Evolutionary conservation across 257 asterid species (phyloP).

Genomic region (Fraxinus quadrangulata): DNA sequence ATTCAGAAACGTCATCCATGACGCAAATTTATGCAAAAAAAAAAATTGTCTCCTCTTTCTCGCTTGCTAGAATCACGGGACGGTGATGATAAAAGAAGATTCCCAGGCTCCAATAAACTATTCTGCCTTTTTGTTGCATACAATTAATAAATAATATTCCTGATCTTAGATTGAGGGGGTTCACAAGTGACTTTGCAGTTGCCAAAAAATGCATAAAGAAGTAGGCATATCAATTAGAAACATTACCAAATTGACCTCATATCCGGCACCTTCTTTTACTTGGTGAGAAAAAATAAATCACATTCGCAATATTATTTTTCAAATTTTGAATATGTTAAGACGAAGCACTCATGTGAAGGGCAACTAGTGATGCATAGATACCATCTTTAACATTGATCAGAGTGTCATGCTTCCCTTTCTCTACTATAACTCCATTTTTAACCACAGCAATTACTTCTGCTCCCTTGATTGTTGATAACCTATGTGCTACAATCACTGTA

Average conservation of each 20-base stretch:
- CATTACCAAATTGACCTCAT: neutral
- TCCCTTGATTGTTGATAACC: conserved; percentile 74
- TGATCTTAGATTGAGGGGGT: neutral
- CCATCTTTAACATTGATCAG: conserved; percentile 69
- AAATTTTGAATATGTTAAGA: conserved; percentile 9
- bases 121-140: neutral
- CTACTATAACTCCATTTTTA: conserved; percentile 71
- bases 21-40: neutral
- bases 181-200: neutral
- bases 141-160: neutral
- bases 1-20: conserved; percentile 6
- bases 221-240: neutral
- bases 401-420: conserved; percentile 73
- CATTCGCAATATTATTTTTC: neutral
- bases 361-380: conserved; percentile 64
- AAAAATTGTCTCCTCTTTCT: neutral
- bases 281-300: neutral
- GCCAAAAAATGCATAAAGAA: neutral
- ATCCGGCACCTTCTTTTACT: neutral
- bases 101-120: neutral
- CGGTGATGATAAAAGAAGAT: neutral
- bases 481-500: conserved; percentile 79
- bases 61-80: neutral
- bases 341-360: conserved; percentile 58
- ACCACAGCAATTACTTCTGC: conserved; percentile 88